Base-by-base conservation (phyloP, 768 basidiomycete species). In the Russula foetens region DNA sequence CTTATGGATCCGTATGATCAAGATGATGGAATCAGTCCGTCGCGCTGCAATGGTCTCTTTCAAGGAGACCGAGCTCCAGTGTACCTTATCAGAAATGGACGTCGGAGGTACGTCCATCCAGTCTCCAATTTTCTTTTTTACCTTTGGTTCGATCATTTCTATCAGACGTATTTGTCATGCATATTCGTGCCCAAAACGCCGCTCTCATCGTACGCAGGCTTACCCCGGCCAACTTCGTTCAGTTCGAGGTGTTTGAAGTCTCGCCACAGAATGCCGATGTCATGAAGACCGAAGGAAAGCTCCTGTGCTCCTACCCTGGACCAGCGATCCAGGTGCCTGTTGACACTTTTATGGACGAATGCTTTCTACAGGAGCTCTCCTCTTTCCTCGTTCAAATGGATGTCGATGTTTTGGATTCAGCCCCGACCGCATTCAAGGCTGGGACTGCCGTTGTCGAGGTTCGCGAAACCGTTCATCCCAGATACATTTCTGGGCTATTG, bases 241-340 rank as follows among this genome's bases (percentile, higher is more conserved):
- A n/a, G 23, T 57, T 56, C 45, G 55, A 82, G 60, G 67, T 69
- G 7, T 83, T 83, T 56, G 77, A 81, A 63, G 70, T 75, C 12
- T 76, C 77, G 1, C 73, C 79, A 1, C 65, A 68, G 26, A 63
- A 71, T 2, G 67, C 65, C 17, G 61, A 60, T 4, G 73, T 83
- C 17, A 77, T 79, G 69, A 67, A 59, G 2, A 49, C 72, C 0
- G 63, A 65, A 31, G 79, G 79, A 33, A 80, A 80, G 56, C 72
- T 83, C 3, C 21, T 75, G 5, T 73, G 75, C 23, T 73, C 72
- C 0, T 82, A 74, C 66, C 81, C 81, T 14, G 76, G 75, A 0
- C 75, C 78, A 6, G 76, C 79, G 1, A 70, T 79, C 39, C 54
- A 72, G 33, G 28, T 82, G 24, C 71, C 74, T 6, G 63, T 70